Evolutionary conservation across 495 filamentous ascomycete genomes (phyloP).

Genomic region (Neurospora africana): DNA sequence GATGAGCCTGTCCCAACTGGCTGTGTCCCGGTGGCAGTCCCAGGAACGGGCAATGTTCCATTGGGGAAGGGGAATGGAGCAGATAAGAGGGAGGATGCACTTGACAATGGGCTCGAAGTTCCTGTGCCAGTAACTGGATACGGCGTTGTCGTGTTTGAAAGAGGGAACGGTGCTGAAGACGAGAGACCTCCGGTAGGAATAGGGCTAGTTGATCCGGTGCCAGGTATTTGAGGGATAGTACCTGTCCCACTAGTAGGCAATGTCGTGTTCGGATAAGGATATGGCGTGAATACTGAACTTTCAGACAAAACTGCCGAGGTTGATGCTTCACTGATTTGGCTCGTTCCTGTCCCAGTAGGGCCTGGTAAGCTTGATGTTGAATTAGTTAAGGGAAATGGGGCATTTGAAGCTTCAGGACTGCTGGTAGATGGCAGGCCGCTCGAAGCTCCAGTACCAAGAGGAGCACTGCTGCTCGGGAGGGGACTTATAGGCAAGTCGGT

Average conservation of each 20-base stretch:
- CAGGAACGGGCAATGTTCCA: background rate
- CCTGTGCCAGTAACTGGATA: background rate
- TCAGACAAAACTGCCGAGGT: background rate
- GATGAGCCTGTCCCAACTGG: background rate
- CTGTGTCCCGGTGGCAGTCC: background rate
- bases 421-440: background rate
- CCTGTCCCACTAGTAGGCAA: background rate
- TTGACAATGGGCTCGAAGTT: background rate
- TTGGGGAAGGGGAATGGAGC: constrained; percentile 1
- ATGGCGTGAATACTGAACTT: constrained; percentile 3
- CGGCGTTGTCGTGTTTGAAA: constrained; percentile 18
- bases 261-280: constrained; percentile 11
- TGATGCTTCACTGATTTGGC: background rate
- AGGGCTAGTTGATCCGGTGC: constrained; percentile 4
- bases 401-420: constrained; percentile 3
- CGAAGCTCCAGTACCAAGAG: background rate
- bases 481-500: background rate
- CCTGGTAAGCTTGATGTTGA: constrained; percentile 5
- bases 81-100: background rate
- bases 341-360: constrained; percentile 6
- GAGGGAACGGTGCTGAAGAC: constrained; percentile 15
- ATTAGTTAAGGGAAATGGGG: constrained; percentile 9
- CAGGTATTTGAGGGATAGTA: background rate
- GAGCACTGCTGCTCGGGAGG: background rate
- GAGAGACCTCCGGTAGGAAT: constrained; percentile 5